Evolutionary conservation across 1,284 basidiomycete genomes (phyloP), one percentile per base, ranked within the genome.

Genomic region (Jaminaea rosea): DNA sequence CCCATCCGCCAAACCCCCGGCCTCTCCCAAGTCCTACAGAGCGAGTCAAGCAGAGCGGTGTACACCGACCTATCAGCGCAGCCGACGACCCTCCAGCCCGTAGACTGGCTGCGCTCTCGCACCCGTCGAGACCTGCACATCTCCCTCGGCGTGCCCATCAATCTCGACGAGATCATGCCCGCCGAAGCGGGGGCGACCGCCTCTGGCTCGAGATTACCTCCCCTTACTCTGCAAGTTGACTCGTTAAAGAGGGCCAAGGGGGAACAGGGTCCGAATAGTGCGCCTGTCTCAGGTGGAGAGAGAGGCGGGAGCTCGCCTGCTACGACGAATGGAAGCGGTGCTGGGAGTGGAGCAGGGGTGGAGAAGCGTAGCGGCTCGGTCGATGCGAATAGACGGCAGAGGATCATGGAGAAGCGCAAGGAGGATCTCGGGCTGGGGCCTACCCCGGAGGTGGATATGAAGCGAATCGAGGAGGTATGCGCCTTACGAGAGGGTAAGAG

Each of bases 111-210:
- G 45, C 58, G 68, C 1, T 69, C 66, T 44, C 53, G 49, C 8
- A 71, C 68, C 10, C 56, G 69, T 10, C 60, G 69, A 4, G 60
- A 64, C 31, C 60, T 62, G 19, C 62, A 71, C 46, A 72, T 72
- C 10, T 58, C 68, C 26, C 60, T 72, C 49, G 69, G 69, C 17
- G 60, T 72, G 13, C 69, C 69, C 0, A 63, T 72, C 47, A 71
- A 72, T 42, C 56, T 72, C 9, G 69, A 72, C 46, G 69, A 72
- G 51, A 58, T 72, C 37, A 59, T 28, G 8, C 26, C 27, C 15
- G 17, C 15, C 44, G 32, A 51, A 19, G 23, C 24, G 1, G n/a
- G n/a, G n/a, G n/a, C n/a, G n/a, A n/a, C n/a, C n/a, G n/a, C n/a
- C n/a, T 13, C 13, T 11, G 17, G 19, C 13, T 39, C 37, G 8